Evolutionary conservation across 2,329 filamentous ascomycete species (phyloP), one percentile per base, ranked within the genome.

Genomic region (Zelopaecilomyces penicillatus): DNA sequence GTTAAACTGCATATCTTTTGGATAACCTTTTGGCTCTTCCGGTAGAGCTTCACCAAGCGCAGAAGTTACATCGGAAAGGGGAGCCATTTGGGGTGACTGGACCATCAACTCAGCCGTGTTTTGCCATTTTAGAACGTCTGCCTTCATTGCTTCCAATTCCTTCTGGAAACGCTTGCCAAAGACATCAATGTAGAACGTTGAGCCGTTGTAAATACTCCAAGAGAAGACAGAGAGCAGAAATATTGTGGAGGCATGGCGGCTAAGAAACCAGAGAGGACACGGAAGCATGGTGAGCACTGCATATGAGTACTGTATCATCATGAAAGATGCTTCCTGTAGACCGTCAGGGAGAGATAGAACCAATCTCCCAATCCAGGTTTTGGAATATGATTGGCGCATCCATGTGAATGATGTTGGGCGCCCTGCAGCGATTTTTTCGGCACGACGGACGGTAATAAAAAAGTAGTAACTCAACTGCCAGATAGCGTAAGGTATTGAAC

Each of bases 141-240:
- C 80, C 66, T 85, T 90, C 68, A 98, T 77, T 42, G 83, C 77
- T 61, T 98, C 90, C 9, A 98, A 74, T 64, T 98, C 93, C 60
- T 91, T 95, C 70, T 98, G 88, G 73, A 98, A 97, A 3, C 90
- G 81, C 57, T 87, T 95, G 43, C 94, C 93, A 62, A 97, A 98
- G 2, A 97, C 87, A 57, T 98, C 93, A 58, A 98, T 97, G 66
- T 98, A 98, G 65, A 86, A 98, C 1, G 90, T 97, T 12, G 93
- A 88, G 30, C 93, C 93, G 56, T 98, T 98, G 70, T 96, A 94
- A 45, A 96, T 85, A 55, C 87, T 94, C 89, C 90, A 96, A 37
- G 80, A 74, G 59, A 98, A 97, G n/a, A 98, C 82, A 3, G 78
- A 68, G 44, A 83, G 72, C 38, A 98, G 72, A 66, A 96, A 98